Percentiles rank a stretch among this genome's conserved stretches.
Evolutionary conservation across 2,329 filamentous ascomycete genomes (phyloP).

Genomic region (Daldinia sp.): DNA sequence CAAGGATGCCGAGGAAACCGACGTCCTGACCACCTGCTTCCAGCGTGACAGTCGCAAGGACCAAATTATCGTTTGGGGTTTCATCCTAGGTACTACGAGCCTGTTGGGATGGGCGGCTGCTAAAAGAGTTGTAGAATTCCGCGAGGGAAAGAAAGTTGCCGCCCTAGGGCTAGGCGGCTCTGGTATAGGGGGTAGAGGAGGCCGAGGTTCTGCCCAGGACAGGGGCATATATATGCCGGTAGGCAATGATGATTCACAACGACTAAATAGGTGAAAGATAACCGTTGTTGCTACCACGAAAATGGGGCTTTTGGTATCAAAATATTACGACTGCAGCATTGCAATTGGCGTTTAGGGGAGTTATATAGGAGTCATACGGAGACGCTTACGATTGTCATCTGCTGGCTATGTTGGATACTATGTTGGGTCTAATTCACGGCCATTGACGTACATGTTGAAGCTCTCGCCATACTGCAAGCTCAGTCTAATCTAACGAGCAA

Average conservation of each 20-base stretch:
- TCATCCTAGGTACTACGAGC: constrained; percentile 69
- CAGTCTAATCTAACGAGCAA: background rate
- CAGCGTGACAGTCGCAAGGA: constrained; percentile 76
- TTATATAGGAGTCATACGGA: constrained; percentile 4
- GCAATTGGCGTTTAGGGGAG: constrained; percentile 18
- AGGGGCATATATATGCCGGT: constrained; percentile 50
- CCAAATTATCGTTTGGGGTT: constrained; percentile 74
- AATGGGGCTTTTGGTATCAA: constrained; percentile 1
- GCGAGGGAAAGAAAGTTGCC: constrained; percentile 48
- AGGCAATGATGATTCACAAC: constrained; percentile 19
- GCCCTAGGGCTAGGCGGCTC: constrained; percentile 29
- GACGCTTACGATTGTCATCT: background rate
- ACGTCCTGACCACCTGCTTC: constrained; percentile 73
- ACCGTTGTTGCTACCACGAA: background rate
- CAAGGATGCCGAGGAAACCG: constrained; percentile 70
- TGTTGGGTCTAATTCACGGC: background rate
- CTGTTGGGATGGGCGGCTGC: constrained; percentile 71
- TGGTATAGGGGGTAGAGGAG: constrained; percentile 18
- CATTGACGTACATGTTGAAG: background rate
- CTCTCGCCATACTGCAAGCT: background rate
- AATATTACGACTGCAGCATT: background rate
- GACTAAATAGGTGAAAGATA: constrained; percentile 3
- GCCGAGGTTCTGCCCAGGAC: constrained; percentile 23
- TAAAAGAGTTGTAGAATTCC: constrained; percentile 61
- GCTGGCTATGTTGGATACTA: background rate